These are phyloP conservation scores for Candida glucosophila DNA, from an alignment of 1,139 yeast genomes.

Conservation along the genomic window DNA sequence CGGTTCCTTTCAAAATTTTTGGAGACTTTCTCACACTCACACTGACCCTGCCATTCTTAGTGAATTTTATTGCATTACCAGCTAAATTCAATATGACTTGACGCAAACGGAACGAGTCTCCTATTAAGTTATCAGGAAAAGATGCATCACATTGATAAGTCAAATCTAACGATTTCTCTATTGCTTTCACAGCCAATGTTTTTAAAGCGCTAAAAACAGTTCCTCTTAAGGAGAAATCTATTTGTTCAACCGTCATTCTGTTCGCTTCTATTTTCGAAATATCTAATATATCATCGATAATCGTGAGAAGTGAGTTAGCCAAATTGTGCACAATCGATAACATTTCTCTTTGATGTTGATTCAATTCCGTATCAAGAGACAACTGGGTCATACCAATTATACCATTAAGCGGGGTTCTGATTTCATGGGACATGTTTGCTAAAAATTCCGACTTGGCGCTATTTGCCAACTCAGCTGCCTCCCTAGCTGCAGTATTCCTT, in stretches of 20 bases:
- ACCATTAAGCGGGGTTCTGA: slow-evolving; percentile 88
- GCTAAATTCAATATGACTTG: slow-evolving; percentile 79
- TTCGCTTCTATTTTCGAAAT: slow-evolving; percentile 89
- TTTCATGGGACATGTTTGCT: slow-evolving; percentile 89
- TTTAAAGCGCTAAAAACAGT: slow-evolving; percentile 85
- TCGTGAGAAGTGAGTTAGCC: slow-evolving; percentile 75
- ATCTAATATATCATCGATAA: slow-evolving; percentile 83
- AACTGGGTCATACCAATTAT: slow-evolving; percentile 89
- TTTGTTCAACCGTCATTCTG: slow-evolving; percentile 85
- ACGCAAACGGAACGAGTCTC: slow-evolving; percentile 78
- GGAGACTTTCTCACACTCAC: slow-evolving; percentile 49
- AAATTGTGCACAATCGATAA: slow-evolving; percentile 76
- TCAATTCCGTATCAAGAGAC: slow-evolving; percentile 76
- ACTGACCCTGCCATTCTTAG: slow-evolving; percentile 70
- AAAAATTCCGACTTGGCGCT: slow-evolving; percentile 85
- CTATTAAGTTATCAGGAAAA: slow-evolving; percentile 78
- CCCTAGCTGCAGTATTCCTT: slow-evolving; percentile 87
- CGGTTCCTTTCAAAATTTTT: slow-evolving; percentile 33
- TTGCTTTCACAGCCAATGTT: slow-evolving; percentile 81
- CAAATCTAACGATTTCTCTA: slow-evolving; percentile 72
- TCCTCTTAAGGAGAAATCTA: slow-evolving; percentile 75
- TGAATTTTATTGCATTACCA: slow-evolving; percentile 83
- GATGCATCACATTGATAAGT: slow-evolving; percentile 78
- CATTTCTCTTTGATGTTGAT: slow-evolving; percentile 88
- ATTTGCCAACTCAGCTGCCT: slow-evolving; percentile 87